Conservation (phyloP, 371 early-diverging fungal species). For the Massospora cicadina region DNA sequence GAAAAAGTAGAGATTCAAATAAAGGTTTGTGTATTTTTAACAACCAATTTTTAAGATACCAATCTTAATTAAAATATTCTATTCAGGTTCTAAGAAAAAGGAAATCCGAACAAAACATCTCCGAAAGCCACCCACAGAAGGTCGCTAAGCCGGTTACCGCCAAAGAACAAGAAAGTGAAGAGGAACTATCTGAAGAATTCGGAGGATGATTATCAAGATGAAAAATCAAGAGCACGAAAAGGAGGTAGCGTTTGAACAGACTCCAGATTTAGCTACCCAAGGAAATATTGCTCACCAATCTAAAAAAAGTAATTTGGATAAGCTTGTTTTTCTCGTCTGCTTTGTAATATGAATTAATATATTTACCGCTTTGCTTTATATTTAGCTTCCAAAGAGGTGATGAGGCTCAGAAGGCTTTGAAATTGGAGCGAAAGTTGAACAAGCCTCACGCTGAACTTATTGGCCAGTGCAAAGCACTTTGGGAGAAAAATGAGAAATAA, state of each 20-base stretch:
- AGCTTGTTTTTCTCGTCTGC: no score
- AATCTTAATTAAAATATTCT: no score
- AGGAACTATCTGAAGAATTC: not conserved
- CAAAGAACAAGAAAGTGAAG: not conserved
- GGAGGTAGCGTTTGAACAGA: not conserved
- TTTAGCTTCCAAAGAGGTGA: slow-evolving; percentile 7
- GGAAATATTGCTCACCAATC: no score
- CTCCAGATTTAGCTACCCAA: no score
- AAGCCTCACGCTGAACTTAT: slow-evolving; percentile 57
- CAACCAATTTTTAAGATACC: no score
- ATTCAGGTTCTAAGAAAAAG: no score
- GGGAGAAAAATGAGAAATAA: slow-evolving; percentile 76
- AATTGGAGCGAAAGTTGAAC: slow-evolving; percentile 36
- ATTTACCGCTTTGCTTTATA: not conserved
- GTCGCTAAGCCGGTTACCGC: not conserved
- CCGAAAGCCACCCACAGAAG: no score
- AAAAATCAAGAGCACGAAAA: not conserved
- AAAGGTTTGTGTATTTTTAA: no score
- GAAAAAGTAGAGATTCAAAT: no score
- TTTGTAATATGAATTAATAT: no score
- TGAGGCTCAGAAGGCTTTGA: slow-evolving; percentile 5
- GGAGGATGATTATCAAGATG: not conserved
- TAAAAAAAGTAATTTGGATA: no score
- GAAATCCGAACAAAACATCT: no score
- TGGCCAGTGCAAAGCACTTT: slow-evolving; percentile 51